Evolutionary conservation across 495 filamentous ascomycete species (phyloP).

Genomic region (Talaromyces proteolyticus): DNA sequence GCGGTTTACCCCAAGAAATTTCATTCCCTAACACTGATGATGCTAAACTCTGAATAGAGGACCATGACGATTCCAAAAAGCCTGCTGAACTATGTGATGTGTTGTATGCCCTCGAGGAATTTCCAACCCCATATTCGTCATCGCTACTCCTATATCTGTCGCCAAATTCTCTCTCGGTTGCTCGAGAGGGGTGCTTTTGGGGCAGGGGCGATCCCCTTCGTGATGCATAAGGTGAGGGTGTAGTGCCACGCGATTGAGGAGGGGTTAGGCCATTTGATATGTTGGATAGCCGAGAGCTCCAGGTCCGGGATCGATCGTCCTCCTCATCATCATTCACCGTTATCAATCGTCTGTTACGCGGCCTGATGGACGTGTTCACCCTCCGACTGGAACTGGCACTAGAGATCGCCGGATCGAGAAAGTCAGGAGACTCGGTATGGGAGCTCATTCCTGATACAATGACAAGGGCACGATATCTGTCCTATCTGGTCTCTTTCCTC

Average conservation of each 20-base stretch:
- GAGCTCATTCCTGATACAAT: constrained; percentile 40
- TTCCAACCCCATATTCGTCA: background rate
- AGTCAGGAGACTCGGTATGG: constrained; percentile 32
- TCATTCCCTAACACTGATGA: constrained; percentile 47
- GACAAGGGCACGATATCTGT: too few species aligned
- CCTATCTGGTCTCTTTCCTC: too few species aligned
- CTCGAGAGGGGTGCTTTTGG: constrained; percentile 32
- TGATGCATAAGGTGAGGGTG: constrained; percentile 37
- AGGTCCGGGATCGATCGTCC: constrained; percentile 24
- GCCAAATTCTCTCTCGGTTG: background rate
- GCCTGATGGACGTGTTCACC: constrained; percentile 33
- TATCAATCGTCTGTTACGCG: constrained; percentile 37
- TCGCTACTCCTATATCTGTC: background rate
- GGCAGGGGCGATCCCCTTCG: constrained; percentile 43
- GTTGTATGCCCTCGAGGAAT: constrained; percentile 3
- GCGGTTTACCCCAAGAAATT: constrained; percentile 21
- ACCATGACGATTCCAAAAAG: constrained; percentile 47
- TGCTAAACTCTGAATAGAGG: constrained; percentile 47
- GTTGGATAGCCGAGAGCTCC: constrained; percentile 21
- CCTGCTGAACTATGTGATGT: constrained; percentile 32
- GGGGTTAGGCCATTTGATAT: constrained; percentile 20
- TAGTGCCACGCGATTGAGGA: constrained; percentile 31
- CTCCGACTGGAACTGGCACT: constrained; percentile 24
- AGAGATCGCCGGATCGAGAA: constrained; percentile 26
- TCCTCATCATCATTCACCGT: constrained; percentile 31